Percentiles rank a stretch among this genome's conserved stretches.
Conservation (phyloP, 2,329 filamentous ascomycete species). For the Cercospora sojina region DNA sequence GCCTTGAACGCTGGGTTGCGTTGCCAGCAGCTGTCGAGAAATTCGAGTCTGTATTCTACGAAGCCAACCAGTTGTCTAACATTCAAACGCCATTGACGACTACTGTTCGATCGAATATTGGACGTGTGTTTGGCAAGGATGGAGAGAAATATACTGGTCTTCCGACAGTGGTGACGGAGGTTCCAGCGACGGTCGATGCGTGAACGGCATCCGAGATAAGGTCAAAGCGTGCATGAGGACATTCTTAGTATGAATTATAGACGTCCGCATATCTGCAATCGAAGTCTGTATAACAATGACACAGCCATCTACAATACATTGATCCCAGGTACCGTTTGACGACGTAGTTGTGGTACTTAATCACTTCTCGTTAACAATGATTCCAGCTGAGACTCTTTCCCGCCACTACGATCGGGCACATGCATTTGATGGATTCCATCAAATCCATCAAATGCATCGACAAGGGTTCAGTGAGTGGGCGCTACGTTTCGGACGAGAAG, state of each 20-base stretch:
- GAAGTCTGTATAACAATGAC: background rate
- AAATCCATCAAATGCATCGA: background rate
- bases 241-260: background rate
- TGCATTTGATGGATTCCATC: background rate
- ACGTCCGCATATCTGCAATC: background rate
- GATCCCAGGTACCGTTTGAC: background rate
- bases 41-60: background rate
- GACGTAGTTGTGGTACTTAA: background rate
- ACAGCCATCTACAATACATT: background rate
- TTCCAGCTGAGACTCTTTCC: background rate
- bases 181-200: background rate
- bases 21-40: background rate
- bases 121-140: background rate
- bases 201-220: background rate
- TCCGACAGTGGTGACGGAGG: background rate
- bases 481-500: background rate
- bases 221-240: background rate
- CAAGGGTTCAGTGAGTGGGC: background rate
- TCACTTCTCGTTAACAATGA: background rate
- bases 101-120: background rate
- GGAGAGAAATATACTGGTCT: background rate
- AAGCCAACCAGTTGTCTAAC: background rate
- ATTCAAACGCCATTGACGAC: background rate
- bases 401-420: background rate
- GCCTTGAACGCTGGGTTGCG: background rate